Evolutionary conservation across 2,329 filamentous ascomycete species (phyloP), one percentile per base, ranked within the genome.

Genomic region (Apiospora arundinis): DNA sequence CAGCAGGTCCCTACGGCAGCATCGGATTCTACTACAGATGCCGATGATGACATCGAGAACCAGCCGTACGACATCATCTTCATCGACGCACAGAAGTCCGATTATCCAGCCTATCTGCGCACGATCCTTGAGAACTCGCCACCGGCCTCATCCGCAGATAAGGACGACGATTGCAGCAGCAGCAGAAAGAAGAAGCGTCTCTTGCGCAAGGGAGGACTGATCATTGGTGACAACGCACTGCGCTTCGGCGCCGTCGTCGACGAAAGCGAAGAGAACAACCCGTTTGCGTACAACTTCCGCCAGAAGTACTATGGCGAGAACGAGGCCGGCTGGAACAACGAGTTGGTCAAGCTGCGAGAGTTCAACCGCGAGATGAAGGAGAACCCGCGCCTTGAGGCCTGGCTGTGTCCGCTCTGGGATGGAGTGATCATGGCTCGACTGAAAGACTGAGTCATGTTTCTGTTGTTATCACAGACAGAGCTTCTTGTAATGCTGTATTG

Each of bases 191-290:
- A 68, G 68, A 75, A 73, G 18, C 82, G 86, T 8, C 81, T 90
- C 37, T 81, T 90, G 49, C 82, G 84, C 0, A 77, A 82, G 11
- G 86, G 84, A 9, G 87, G 86, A 0, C 78, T 89, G 70, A 85
- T 90, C 72, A 79, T 89, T 18, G 87, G 85, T 0, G 88, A 90
- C 76, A 90, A 90, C 71, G 82, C 87, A 56, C 81, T 90, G 37
- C 84, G 84, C 2, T 78, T 81, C 8, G 87, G 83, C 8, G 79
- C 87, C 16, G 84, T 89, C 4, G 86, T 84, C 49, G 82, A 85
- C 46, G 80, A 81, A 32, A 79, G 78, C 72, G 75, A 79, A 14
- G 79, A 79, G 16, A n/a, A 14, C 18, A 83, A 84, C 73, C 82
- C 82, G 48, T 32, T 69, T 37, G 46, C 56, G 11, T 74, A 74